Evolutionary conservation across 2,329 filamentous ascomycete species (phyloP), one percentile per base, ranked within the genome.

Genomic region (Bisporella sp.): DNA sequence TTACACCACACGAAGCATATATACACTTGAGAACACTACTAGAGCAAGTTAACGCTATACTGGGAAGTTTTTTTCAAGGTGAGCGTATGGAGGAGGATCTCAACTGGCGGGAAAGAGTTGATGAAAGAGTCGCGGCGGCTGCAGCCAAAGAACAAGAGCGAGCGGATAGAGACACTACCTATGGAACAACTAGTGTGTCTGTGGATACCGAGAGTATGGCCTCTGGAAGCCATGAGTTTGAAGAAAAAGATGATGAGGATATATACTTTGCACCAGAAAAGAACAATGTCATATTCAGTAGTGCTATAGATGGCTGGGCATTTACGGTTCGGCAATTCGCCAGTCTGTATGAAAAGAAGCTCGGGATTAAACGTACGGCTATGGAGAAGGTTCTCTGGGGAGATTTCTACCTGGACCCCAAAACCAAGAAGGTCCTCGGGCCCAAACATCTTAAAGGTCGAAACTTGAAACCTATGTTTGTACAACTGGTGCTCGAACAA

Each of bases 241-340:
- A 96, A 66, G 93, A 97, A 66, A 83, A 84, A 59, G 91, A 96
- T 62, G 93, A 99, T 63, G 91, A 97, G 66, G 91, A 96, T 66
- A 84, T 99, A 30, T 99, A 99, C 68, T 99, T 99, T 69, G 89
- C 93, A 1, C 93, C 93, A 0, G 93, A 99, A 65, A 95, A 92
- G 69, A 96, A 96, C 68, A 99, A 99, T 64, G 93, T 99, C 67
- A 97, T 99, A 57, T 99, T 99, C 68, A 90, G 89, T 72, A 97
- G 92, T 66, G 93, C 93, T 53, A 86, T 96, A 50, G 93, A 99
- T 65, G 93, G 93, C n/a, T 99, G 93, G 93, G 93, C 93, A 3
- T 99, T 99, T 63, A 99, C 93, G 0, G 85, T 96, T 46, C 82
- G 90, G 46, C 93, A 99, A 62, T 99, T 99, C 66, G 91, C 93